Evolutionary conservation across 2,329 filamentous ascomycete species (phyloP), one percentile per base, ranked within the genome.

Genomic region (Colletotrichum sp.): DNA sequence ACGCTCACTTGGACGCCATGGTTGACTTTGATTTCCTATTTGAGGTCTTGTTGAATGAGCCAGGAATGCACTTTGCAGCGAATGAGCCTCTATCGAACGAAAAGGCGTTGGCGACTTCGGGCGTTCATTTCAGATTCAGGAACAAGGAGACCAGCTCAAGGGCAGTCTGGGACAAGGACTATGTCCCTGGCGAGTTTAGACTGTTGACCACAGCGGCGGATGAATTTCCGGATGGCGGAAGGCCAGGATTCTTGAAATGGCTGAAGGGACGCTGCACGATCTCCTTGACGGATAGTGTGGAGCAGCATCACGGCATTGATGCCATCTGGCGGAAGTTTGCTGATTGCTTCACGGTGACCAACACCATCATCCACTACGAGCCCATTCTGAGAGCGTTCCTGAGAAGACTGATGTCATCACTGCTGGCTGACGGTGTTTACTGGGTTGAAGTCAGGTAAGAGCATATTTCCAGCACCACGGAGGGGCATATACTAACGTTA

Each of bases 1-100:
- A 98, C 86, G 94, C 94, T 55, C 95, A 98, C 83, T 86, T 96
- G 79, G 93, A 96, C 84, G 94, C 95, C 79, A 96, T 96, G 92
- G 93, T 96, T 55, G 93, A 97, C 81, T 90, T 94, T 70, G 92
- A 94, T 81, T 96, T 91, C 87, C 85, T 96, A 7, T 88, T 96
- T 44, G 90, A 92, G 15, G 88, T 92, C 78, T 89, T 93, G 5
- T 88, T 98, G 75, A 86, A 87, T 8, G 94, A 91, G 0, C 90
- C 92, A 0, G 94, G 94, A 1, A 92, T 96, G 78, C 92, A 93
- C 82, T 89, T 96, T 59, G 89, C 91, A 12, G 79, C 81, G 3
- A 85, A 89, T 27, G 85, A 85, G 6, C 87, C 92, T 6, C 86
- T 96, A 52, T 85, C 87, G 7, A 89, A 88, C 1, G 80, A 87